A percentile compares a stretch with the other conserved stretches of the same genome.
phyloP scores from a whole-genome alignment of 805 yeast genomes.

The Wickerhamiella azymoides region DNA sequence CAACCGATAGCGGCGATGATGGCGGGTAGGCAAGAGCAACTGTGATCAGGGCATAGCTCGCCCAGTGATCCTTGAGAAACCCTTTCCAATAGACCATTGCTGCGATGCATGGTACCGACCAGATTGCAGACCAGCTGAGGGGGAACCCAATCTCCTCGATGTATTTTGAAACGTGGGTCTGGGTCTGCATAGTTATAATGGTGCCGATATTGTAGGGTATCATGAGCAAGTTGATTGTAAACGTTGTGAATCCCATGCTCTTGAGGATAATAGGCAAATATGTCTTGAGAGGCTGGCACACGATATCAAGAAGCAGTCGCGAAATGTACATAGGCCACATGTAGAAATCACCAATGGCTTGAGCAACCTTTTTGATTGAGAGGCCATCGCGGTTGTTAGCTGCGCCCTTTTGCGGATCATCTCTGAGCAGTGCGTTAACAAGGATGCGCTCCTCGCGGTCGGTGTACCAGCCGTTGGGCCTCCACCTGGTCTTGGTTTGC shows the following conservation, averaged over 20 bases:
- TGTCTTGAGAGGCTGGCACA: slow-evolving; percentile 25
- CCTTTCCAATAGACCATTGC: slow-evolving; percentile 19
- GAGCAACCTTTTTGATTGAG: slow-evolving; percentile 28
- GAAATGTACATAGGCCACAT: slow-evolving; percentile 42
- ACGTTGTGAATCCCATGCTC: slow-evolving; percentile 36
- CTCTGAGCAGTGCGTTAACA: slow-evolving; percentile 46
- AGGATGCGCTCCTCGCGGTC: slow-evolving; percentile 44
- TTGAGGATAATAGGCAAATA: slow-evolving; percentile 40
- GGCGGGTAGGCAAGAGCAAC: slow-evolving; percentile 21
- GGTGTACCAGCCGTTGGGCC: slow-evolving; percentile 40
- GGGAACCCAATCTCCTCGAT: slow-evolving; percentile 11
- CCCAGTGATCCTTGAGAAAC: slow-evolving; percentile 20
- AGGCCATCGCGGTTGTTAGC: slow-evolving; percentile 50
- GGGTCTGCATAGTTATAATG: slow-evolving; percentile 19
- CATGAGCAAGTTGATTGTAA: slow-evolving; percentile 37
- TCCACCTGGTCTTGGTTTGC: slow-evolving; percentile 37
- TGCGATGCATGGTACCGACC: slow-evolving; percentile 14
- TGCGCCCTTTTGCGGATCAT: slow-evolving; percentile 51
- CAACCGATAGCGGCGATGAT: slow-evolving; percentile 15
- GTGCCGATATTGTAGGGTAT: slow-evolving; percentile 32
- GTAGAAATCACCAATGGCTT: slow-evolving; percentile 35
- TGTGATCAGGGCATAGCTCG: slow-evolving; percentile 21
- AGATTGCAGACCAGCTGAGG: slow-evolving; percentile 12
- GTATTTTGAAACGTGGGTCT: slow-evolving; percentile 10
- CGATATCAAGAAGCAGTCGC: slow-evolving; percentile 34